These are phyloP conservation scores for Priceomyces fermenticarens DNA, from an alignment of 805 yeast species.

Conservation along the genomic window DNA sequence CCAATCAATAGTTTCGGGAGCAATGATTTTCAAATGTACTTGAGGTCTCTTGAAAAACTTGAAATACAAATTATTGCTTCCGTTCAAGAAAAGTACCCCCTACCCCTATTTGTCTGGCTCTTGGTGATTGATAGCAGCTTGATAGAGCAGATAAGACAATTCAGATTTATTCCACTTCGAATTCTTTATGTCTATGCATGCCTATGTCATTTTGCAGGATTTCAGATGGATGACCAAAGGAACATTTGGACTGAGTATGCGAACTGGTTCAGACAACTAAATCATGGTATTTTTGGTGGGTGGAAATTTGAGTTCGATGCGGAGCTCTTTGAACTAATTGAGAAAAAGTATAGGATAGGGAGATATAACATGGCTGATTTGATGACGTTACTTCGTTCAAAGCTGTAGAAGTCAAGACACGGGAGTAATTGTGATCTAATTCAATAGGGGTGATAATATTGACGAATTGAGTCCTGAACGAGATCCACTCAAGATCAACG, in stretches of 20 bases:
- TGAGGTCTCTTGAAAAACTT: slow-evolving; percentile 9
- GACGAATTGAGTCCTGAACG: too few species aligned
- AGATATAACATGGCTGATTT: too few species aligned
- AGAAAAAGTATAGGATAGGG: neutral
- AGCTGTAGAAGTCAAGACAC: too few species aligned
- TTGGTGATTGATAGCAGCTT: slow-evolving; percentile 15
- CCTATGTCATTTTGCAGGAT: slow-evolving; percentile 18
- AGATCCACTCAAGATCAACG: too few species aligned
- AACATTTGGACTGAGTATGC: slow-evolving; percentile 29
- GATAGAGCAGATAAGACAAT: slow-evolving; percentile 15
- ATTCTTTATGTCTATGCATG: slow-evolving; percentile 19
- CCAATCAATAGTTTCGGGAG: neutral
- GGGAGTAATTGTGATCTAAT: too few species aligned
- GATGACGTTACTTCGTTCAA: too few species aligned
- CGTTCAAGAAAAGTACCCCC: slow-evolving; percentile 18
- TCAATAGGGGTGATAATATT: too few species aligned
- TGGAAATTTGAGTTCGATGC: slow-evolving; percentile 14
- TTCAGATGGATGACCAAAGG: slow-evolving; percentile 12
- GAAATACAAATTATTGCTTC: slow-evolving; percentile 12
- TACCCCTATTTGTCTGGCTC: slow-evolving; percentile 30
- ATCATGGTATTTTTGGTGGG: slow-evolving; percentile 7
- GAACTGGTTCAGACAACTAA: slow-evolving; percentile 13
- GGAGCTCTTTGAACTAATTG: slow-evolving; percentile 6
- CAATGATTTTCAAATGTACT: slow-evolving; percentile 3
- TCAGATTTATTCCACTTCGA: slow-evolving; percentile 23